Percentiles rank a stretch among this genome's conserved stretches.
phyloP scores from a whole-genome alignment of 129 eudicot species.

The Chrysanthemum makinoi region DNA sequence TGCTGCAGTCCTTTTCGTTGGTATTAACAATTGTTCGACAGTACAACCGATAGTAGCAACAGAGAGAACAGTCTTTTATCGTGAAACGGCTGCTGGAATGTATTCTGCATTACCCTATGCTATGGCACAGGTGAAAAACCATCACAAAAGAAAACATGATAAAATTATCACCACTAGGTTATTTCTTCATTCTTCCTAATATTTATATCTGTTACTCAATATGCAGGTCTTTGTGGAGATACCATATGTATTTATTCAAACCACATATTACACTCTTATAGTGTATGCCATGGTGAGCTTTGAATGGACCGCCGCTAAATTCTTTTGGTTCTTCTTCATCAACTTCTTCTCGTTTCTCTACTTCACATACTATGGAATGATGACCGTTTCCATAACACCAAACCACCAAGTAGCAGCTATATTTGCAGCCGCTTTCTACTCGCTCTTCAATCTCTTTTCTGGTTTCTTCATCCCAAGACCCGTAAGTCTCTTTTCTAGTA shows the following conservation, averaged over 20 bases:
- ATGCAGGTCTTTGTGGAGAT: constrained; percentile 57
- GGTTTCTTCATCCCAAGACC: constrained; percentile 71
- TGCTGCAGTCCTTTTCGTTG: constrained; percentile 57
- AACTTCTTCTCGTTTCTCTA: constrained; percentile 56
- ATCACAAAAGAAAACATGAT: not conserved
- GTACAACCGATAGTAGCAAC: constrained; percentile 69
- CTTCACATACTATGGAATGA: constrained; percentile 73
- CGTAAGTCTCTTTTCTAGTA: constrained; percentile 31
- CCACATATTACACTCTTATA: constrained; percentile 46
- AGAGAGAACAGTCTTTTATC: constrained; percentile 86
- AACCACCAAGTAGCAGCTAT: constrained; percentile 60
- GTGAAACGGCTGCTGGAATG: constrained; percentile 93
- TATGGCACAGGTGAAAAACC: constrained; percentile 66
- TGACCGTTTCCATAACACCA: constrained; percentile 69
- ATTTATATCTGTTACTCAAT: not conserved
- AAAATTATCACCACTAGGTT: not conserved
- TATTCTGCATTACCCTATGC: constrained; percentile 87
- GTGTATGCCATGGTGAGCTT: constrained; percentile 61
- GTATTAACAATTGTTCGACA: constrained; percentile 61
- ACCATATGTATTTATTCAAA: constrained; percentile 58
- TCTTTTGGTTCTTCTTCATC: constrained; percentile 55
- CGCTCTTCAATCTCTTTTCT: constrained; percentile 55
- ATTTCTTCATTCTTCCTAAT: not conserved
- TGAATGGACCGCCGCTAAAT: constrained; percentile 50
- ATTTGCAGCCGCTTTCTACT: constrained; percentile 56